These are phyloP conservation scores for Ceratobasidium sp. DNA, from an alignment of 1,284 basidiomycete species.

Conservation along the genomic window DNA sequence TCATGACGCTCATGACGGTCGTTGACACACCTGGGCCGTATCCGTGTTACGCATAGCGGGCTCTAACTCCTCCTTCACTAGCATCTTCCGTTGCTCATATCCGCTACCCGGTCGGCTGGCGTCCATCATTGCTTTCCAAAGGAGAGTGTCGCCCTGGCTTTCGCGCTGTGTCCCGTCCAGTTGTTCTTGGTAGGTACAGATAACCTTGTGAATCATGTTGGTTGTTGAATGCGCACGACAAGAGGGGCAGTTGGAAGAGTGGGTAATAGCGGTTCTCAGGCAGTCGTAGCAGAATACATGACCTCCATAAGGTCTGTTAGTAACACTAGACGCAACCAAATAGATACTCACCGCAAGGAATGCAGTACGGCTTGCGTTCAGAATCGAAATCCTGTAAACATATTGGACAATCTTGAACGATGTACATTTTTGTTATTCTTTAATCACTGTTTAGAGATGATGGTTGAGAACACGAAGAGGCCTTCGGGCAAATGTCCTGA, in stretches of 20 bases:
- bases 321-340: not conserved
- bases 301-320: not conserved
- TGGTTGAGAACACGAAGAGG: no score
- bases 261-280: not conserved
- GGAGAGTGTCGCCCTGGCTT: not conserved
- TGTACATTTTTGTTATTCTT: not conserved
- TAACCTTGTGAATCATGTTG: constrained; percentile 18
- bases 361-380: constrained; percentile 3
- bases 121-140: constrained; percentile 12
- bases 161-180: not conserved
- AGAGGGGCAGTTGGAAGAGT: constrained; percentile 5
- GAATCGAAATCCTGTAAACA: constrained; percentile 10
- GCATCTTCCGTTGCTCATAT: constrained; percentile 3
- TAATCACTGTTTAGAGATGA: no score
- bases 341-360: constrained; percentile 21
- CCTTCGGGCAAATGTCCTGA: no score
- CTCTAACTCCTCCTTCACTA: not conserved
- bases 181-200: constrained; percentile 9
- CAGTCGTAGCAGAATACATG: constrained; percentile 24
- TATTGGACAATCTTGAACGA: constrained; percentile 14
- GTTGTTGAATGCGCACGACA: constrained; percentile 2
- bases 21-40: constrained; percentile 4
- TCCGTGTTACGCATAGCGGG: not conserved
- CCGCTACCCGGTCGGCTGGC: not conserved
- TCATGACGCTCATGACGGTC: not conserved